Evolutionary conservation across 1,284 basidiomycete species (phyloP).

Genomic region (Microbotryum silenes-acaulis): DNA sequence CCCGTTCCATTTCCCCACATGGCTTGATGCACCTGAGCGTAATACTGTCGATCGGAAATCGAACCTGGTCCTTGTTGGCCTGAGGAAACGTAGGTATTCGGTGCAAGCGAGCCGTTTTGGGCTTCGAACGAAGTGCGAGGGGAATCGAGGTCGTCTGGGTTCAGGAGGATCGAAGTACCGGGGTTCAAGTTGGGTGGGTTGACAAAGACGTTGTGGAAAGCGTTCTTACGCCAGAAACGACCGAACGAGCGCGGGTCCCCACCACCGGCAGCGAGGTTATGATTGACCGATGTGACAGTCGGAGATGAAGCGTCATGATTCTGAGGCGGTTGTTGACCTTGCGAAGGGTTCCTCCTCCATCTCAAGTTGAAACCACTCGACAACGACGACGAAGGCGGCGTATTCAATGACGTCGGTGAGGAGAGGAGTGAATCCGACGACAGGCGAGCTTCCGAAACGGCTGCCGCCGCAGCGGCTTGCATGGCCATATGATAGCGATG

Average conservation of each 20-base stretch:
- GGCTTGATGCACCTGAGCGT: slow-evolving; percentile 24
- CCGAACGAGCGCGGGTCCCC: slow-evolving; percentile 12
- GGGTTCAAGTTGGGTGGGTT: neutral
- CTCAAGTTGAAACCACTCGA: slow-evolving; percentile 9
- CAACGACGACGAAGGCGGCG: neutral
- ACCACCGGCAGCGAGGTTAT: neutral
- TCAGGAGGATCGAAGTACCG: neutral
- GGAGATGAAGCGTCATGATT: neutral
- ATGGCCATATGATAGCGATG: slow-evolving; percentile 17
- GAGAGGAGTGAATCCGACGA: slow-evolving; percentile 3
- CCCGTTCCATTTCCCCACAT: too few relatives aligned
- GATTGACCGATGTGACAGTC: slow-evolving; percentile 2
- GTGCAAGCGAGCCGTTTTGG: slow-evolving; percentile 8
- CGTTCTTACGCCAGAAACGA: slow-evolving; percentile 16
- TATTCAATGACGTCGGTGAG: neutral
- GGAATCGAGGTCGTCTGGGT: neutral
- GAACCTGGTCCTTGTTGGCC: neutral
- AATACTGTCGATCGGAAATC: slow-evolving; percentile 17
- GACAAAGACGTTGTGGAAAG: neutral
- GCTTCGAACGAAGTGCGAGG: neutral
- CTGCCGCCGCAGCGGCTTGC: neutral
- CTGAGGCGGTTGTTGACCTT: neutral
- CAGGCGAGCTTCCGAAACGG: neutral
- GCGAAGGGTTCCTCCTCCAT: slow-evolving; percentile 1
- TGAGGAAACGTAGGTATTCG: neutral